Base-by-base conservation (phyloP, 1,139 yeast genomes). In the Candida sanyaensis region DNA sequence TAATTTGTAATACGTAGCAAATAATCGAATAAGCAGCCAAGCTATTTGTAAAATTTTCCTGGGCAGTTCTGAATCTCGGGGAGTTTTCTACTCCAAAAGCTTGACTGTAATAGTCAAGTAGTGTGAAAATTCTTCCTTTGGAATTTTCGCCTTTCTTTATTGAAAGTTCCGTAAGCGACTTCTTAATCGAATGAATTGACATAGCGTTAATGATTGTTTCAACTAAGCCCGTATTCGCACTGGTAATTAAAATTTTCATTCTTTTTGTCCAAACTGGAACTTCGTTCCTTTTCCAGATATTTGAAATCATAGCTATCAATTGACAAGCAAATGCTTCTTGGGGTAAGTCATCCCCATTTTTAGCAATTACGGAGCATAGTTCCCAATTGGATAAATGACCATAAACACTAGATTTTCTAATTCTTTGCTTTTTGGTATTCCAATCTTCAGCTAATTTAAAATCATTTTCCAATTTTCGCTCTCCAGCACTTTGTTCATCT, bases 311-410 rank as follows among this genome's bases (percentile, higher is more conserved):
- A 48, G 88, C 84, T 43, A 93, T 92, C 34, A 93, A 66, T 62
- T 93, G 99, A 56, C 97, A 91, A 0, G 99, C 99, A 73, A 93
- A 91, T 0, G 99, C 97, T 63, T 93, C 99, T 64, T 93, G 99
- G 17, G 97, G 88, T 46, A 93, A 67, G 65, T 93, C 99, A 60
- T 88, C 93, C 30, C 99, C 99, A 43, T 96, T 92, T 61, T 93
- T 93, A 8, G 93, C 96, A 62, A 93, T 93, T 4, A 92, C 97
- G 0, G 97, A 91, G 57, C 93, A 90, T 34, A 93, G 66, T 51
- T 93, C 98, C 99, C 99, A 93, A 63, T 90, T 88, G 29, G 85
- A 87, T 28, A 87, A 65, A 61, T 91, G 96, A 0, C 99, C 99
- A 62, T 75, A 91, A 6, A 83, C 81, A 48, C 96, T 88, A 5